These are phyloP conservation scores for Kwoniella europaea DNA, from an alignment of 768 basidiomycete genomes.

Conservation along the genomic window DNA sequence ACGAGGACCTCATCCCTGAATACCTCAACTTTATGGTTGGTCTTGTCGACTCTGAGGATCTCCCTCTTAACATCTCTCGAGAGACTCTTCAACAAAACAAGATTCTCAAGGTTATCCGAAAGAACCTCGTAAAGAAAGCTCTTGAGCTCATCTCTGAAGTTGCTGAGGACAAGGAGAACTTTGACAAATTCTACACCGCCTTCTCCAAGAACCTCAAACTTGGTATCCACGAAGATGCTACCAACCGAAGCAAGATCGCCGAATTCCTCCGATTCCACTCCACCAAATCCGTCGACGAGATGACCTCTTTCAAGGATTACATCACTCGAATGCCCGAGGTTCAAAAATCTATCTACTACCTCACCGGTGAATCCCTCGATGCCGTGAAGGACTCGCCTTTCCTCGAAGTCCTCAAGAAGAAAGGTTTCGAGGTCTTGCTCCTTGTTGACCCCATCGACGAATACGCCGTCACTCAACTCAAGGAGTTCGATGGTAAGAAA, in stretches of 20 bases:
- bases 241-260: conserved; percentile 98
- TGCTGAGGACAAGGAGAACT: conserved; percentile 97
- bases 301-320: conserved; percentile 96
- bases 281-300: conserved; percentile 89
- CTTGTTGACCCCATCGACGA: conserved; percentile 99
- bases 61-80: conserved; percentile 99
- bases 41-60: conserved; percentile 99
- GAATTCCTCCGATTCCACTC: conserved; percentile 99
- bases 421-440: conserved; percentile 96
- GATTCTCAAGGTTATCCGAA: conserved; percentile 88
- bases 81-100: conserved; percentile 99
- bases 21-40: conserved; percentile 99
- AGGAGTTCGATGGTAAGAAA: conserved; percentile 99
- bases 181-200: conserved; percentile 81
- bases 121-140: conserved; percentile 99
- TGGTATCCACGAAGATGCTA: conserved; percentile 97
- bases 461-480: conserved; percentile 97
- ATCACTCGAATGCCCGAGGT: conserved; percentile 99
- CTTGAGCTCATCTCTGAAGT: conserved; percentile 94
- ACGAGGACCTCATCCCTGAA: conserved; percentile 88
- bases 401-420: conserved; percentile 99
- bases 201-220: conserved; percentile 99
- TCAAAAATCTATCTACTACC: conserved; percentile 99
- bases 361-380: conserved; percentile 95
- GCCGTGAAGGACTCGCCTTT: conserved; percentile 92